These are phyloP conservation scores for Verticillium isaacii DNA, from an alignment of 2,329 filamentous ascomycete genomes.

Conservation along the genomic window DNA sequence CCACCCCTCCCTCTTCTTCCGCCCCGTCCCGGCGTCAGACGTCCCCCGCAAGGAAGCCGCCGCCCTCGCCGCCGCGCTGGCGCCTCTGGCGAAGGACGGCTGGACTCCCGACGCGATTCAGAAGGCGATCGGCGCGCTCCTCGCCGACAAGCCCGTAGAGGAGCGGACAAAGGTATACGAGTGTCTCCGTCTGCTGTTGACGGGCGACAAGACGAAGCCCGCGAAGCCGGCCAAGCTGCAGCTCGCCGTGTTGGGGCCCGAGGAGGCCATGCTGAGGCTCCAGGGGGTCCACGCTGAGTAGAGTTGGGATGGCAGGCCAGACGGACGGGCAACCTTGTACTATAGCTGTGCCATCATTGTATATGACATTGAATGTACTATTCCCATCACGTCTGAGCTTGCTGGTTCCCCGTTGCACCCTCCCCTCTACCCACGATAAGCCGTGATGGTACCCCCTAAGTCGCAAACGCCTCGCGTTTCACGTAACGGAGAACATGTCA, in stretches of 20 bases:
- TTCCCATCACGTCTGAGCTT: background rate
- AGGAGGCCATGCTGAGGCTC: conserved; percentile 9
- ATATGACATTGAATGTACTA: background rate
- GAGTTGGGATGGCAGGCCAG: background rate
- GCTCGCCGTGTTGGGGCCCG: conserved; percentile 9
- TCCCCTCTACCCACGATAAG: background rate
- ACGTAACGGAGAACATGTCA: background rate
- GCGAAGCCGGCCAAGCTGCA: conserved; percentile 14
- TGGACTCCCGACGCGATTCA: conserved; percentile 9
- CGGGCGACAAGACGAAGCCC: conserved; percentile 7
- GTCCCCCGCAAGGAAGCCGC: background rate
- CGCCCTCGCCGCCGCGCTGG: background rate
- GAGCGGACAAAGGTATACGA: conserved; percentile 4
- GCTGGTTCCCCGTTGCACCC: too few species aligned
- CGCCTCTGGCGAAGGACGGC: background rate
- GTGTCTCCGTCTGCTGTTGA: conserved; percentile 8
- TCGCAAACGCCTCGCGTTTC: background rate
- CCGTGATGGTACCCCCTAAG: background rate
- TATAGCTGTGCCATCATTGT: background rate
- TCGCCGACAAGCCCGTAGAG: background rate
- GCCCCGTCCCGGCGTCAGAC: conserved; percentile 3
- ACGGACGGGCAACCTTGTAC: background rate
- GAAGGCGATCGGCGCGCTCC: conserved; percentile 5
- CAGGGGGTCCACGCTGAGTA: background rate
- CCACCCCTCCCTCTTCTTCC: conserved; percentile 13